These are phyloP conservation scores for Globomyces pollinis-pini DNA, from an alignment of 192 early-diverging fungal genomes.

Conservation along the genomic window DNA sequence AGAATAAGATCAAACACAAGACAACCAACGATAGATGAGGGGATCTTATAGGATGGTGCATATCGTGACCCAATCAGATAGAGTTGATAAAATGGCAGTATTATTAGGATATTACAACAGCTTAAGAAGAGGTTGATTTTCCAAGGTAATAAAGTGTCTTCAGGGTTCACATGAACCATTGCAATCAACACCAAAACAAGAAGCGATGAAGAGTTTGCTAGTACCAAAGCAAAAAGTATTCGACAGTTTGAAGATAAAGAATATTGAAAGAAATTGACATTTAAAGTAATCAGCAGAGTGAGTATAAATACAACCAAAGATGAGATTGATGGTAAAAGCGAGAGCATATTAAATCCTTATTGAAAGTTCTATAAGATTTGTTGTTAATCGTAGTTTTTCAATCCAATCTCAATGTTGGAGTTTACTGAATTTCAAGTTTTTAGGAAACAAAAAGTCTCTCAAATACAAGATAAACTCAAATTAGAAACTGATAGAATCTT, in stretches of 20 bases:
- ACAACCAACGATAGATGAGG: not conserved
- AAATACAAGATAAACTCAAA: not conserved
- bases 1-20: not conserved
- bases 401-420: too few relatives aligned
- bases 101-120: not conserved
- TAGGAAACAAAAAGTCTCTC: too few relatives aligned
- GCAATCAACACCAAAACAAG: conserved; percentile 2
- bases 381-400: too few relatives aligned
- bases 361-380: too few relatives aligned
- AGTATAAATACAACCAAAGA: too few relatives aligned
- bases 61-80: not conserved
- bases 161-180: not conserved
- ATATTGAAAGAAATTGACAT: not conserved
- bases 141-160: not conserved
- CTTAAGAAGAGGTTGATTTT: not conserved
- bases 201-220: not conserved
- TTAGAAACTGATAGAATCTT: not conserved
- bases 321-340: too few relatives aligned
- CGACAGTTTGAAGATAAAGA: too few relatives aligned
- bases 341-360: too few relatives aligned
- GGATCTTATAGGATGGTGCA: not conserved
- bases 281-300: not conserved
- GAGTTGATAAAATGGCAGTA: conserved; percentile 3
- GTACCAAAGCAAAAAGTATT: not conserved
- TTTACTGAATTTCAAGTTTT: too few relatives aligned